Evolutionary conservation across 108 stramenopile genomes (phyloP).

Genomic region (Epipyxis sp.): DNA sequence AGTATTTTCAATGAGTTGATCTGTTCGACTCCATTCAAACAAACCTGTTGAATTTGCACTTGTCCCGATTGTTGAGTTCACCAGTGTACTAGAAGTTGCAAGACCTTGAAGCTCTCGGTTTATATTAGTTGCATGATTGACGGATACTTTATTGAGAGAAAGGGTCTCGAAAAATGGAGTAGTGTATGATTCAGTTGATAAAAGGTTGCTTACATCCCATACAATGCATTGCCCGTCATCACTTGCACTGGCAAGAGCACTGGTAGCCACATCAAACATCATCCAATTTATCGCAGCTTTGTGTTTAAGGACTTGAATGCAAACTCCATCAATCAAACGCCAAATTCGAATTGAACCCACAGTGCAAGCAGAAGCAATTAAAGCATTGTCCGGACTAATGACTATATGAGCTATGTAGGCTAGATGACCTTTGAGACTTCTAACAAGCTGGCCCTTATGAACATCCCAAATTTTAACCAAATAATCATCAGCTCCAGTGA

Average conservation of each 20-base stretch:
- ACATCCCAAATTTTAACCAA: slow-evolving; percentile 81
- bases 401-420: slow-evolving; percentile 85
- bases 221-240: slow-evolving; percentile 50
- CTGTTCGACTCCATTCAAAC: slow-evolving; percentile 2
- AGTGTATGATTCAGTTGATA: not conserved
- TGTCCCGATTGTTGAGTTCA: slow-evolving; percentile 63
- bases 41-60: not conserved
- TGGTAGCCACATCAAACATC: slow-evolving; percentile 59
- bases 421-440: slow-evolving; percentile 81
- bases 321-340: slow-evolving; percentile 75
- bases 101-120: slow-evolving; percentile 22
- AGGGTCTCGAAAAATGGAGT: not conserved
- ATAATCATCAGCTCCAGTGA: slow-evolving; percentile 89
- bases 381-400: slow-evolving; percentile 77
- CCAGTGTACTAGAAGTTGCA: slow-evolving; percentile 64
- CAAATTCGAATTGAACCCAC: slow-evolving; percentile 81
- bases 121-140: slow-evolving; percentile 68
- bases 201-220: slow-evolving; percentile 58
- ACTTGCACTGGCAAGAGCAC: slow-evolving; percentile 68
- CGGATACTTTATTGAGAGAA: slow-evolving; percentile 30
- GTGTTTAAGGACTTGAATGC: slow-evolving; percentile 67
- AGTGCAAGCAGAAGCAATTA: slow-evolving; percentile 78
- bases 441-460: slow-evolving; percentile 63
- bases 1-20: no score
- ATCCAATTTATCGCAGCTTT: slow-evolving; percentile 24